Conservation (phyloP, 1,284 basidiomycete species). For the Boletus subluridellus region DNA sequence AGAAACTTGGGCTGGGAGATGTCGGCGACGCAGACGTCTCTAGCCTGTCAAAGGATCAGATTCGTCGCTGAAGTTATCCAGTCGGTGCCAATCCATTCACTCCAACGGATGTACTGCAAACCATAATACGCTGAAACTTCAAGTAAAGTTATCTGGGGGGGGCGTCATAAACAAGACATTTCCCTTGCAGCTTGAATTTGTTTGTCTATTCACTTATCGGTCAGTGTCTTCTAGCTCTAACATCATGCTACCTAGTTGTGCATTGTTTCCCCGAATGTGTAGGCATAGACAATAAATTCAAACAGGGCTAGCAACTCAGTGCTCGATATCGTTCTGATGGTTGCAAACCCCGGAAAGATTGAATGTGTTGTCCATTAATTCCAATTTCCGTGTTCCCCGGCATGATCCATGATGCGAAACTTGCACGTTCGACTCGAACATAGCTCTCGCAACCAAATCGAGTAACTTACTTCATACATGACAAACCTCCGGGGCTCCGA, state of each 20-base stretch:
- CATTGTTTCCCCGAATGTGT: background rate
- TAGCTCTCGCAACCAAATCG: constrained; percentile 15
- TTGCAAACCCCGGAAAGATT: background rate
- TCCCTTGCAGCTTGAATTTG: background rate
- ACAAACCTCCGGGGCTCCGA: background rate
- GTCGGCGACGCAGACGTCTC: constrained; percentile 32
- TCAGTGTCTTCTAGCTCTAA: constrained; percentile 2
- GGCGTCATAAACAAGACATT: background rate
- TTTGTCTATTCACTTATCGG: background rate
- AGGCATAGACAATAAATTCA: background rate
- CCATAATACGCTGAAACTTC: background rate
- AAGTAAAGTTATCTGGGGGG: background rate
- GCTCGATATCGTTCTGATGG: background rate
- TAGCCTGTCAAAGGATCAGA: constrained; percentile 4
- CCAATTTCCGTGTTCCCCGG: background rate
- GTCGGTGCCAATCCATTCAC: background rate
- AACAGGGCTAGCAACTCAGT: background rate
- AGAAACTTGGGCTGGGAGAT: constrained; percentile 74
- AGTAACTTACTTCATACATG: constrained; percentile 7
- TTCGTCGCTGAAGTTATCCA: constrained; percentile 9
- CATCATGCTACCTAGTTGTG: background rate
- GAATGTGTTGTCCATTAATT: background rate
- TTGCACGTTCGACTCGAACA: constrained; percentile 21
- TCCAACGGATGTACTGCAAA: constrained; percentile 1
- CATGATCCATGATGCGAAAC: background rate